Conservation (phyloP, 2,329 filamentous ascomycete species). For the Periglandula ipomoeae region DNA sequence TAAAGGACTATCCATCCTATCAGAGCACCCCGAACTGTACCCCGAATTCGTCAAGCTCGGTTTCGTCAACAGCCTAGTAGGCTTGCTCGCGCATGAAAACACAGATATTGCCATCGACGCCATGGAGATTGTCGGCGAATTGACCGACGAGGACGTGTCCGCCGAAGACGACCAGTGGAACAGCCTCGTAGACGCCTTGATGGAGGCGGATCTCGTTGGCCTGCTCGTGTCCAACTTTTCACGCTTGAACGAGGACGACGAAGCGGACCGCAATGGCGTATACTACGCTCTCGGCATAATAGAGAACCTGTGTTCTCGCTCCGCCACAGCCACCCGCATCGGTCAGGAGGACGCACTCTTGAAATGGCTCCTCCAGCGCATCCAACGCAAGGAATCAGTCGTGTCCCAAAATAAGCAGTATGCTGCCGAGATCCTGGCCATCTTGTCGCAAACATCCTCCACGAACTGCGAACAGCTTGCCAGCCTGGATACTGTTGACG, state of each 20-base stretch:
- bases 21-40: conserved; percentile 80
- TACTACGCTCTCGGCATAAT: conserved; percentile 78
- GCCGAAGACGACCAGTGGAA: conserved; percentile 77
- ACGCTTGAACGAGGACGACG: conserved; percentile 65
- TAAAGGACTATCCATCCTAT: conserved; percentile 75
- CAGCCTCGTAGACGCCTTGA: conserved; percentile 55
- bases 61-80: conserved; percentile 64
- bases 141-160: conserved; percentile 87
- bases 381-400: conserved; percentile 56
- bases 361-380: conserved; percentile 68
- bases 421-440: conserved; percentile 81
- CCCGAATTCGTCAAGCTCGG: conserved; percentile 69
- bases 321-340: conserved; percentile 60
- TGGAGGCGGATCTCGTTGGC: conserved; percentile 63
- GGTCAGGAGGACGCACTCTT: conserved; percentile 60
- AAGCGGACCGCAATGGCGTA: conserved; percentile 70
- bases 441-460: conserved; percentile 69
- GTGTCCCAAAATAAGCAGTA: conserved; percentile 93
- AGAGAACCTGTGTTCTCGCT: conserved; percentile 74
- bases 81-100: conserved; percentile 86
- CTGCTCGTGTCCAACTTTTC: conserved; percentile 70
- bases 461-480: conserved; percentile 56
- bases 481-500: conserved; percentile 63
- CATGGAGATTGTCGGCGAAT: conserved; percentile 79
- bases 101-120: conserved; percentile 91